Base-by-base conservation (phyloP, 495 filamentous ascomycete species). In the Xeromyces bisporus region DNA sequence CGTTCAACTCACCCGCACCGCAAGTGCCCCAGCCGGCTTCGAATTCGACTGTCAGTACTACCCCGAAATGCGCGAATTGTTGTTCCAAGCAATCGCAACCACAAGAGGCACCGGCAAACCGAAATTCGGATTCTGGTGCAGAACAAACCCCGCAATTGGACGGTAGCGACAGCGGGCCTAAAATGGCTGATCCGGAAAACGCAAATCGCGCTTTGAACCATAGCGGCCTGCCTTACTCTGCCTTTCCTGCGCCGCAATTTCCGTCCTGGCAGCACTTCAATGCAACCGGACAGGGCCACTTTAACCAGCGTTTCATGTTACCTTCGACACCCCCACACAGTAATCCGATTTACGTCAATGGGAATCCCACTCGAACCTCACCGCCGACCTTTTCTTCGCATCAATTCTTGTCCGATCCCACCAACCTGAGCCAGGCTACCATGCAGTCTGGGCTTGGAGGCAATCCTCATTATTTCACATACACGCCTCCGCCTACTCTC, bases 101-200 rank as follows among this genome's bases (percentile, higher is more conserved):
- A n/a, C 20, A 21, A 21, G 14, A 12, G 37, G 7, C 21, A 34
- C 3, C 36, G 40, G n/a, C 15, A 36, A n/a, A 14, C 43, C 37
- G 13, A 35, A 28, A 14, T 34, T 23, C 20, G 40, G 44, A 15
- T 57, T 54, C 35, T 60, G 57, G 33, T 60, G 59, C 23, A 42
- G 35, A 24, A 11, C 34, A 50, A 5, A 29, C 37, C 3, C 13
- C 33, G 13, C 18, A 25, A 15, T 13, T 35, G 1, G 13, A 36
- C 8, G 36, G 28, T 29, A 30, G 21, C 13, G 7, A n/a, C 15
- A 24, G 3, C 31, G 16, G 36, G 34, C 6, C 6, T 23, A 2
- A 23, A 38, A 14, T 20, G 25, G 15, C 14, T 33, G 15, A 29
- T n/a, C 2, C 28, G 33, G 2, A 3, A 11, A 28, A 8, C 8